Percentiles rank a stretch among this genome's conserved stretches.
phyloP scores from a whole-genome alignment of 345 rosid genomes.

The Hibiscus syriacus region DNA sequence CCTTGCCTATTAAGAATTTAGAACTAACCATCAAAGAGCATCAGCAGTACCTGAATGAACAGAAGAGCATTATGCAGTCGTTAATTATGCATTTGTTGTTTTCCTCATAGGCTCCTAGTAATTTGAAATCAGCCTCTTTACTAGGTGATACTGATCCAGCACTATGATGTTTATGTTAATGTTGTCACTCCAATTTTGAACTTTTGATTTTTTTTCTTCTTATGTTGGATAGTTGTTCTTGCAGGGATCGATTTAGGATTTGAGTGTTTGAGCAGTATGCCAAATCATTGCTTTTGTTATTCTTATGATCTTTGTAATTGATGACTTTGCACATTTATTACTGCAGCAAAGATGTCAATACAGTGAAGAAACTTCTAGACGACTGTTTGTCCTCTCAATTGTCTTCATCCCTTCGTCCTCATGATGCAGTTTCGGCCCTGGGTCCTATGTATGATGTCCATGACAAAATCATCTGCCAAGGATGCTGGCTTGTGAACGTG shows the following conservation, averaged over 20 bases:
- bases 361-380: slow-evolving; percentile 90
- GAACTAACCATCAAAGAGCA: slow-evolving; percentile 62
- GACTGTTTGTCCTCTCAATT: slow-evolving; percentile 75
- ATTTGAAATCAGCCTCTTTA: not conserved
- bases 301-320: slow-evolving; percentile 7
- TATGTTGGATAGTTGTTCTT: not conserved
- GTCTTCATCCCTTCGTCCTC: slow-evolving; percentile 91
- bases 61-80: slow-evolving; percentile 90
- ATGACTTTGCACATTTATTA: slow-evolving; percentile 17
- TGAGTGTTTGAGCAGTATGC: not conserved
- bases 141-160: not conserved
- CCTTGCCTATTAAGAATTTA: slow-evolving; percentile 44
- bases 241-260: not conserved
- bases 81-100: slow-evolving; percentile 25
- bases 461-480: slow-evolving; percentile 84
- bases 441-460: slow-evolving; percentile 99
- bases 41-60: slow-evolving; percentile 55
- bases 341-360: slow-evolving; percentile 92
- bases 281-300: not conserved
- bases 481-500: slow-evolving; percentile 61
- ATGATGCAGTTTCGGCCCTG: slow-evolving; percentile 97
- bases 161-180: not conserved
- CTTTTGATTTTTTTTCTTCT: not conserved
- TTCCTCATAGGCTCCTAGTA: not conserved
- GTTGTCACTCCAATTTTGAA: not conserved